Evolutionary conservation across 1,284 basidiomycete species (phyloP), one percentile per base, ranked within the genome.

Genomic region (Chalciporus sp.): DNA sequence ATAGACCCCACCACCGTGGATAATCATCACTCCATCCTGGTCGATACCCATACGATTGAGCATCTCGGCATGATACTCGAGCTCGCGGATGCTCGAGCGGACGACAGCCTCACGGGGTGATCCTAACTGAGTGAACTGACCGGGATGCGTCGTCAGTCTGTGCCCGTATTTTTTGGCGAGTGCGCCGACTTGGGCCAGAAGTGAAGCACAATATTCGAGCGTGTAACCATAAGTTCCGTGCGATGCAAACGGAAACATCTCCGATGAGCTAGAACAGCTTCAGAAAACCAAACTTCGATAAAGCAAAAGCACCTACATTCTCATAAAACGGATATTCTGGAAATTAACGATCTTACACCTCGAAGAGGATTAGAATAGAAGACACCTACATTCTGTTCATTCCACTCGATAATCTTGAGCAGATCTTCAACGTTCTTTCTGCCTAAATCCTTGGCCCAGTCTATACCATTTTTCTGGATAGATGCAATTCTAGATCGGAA

Each of bases 211-310:
- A 55, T 88, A 92, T 20, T 83, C 79, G 28, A 96, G 78, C 23
- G 84, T 80, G 69, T 96, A 96, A 0, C 93, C 93, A 61, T 93
- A 85, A 40, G 78, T 79, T 10, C 75, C 78, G 62, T 96, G 94
- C 2, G 90, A 92, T 0, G 93, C 93, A 63, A 91, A 96, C 1
- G 94, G 94, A 68, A 96, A 95, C 80, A 96, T 88, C 60, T 94
- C 92, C 4, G 89, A 92, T 0, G 93, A 94, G 2, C 70, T 69
- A 37, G 7, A 41, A 19, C 20, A 39, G 33, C 47, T 28, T 56
- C 42, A 59, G 49, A 31, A 17, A 28, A 26, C 12, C 7, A 23
- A 43, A n/a, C 7, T 6, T 2, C 4, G 28, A 35, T 9, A 1
- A 4, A 7, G 2, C 8, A n/a, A 26, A 40, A 41, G n/a, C 19